Percentiles rank a stretch among this genome's conserved stretches.
These are phyloP conservation scores for Eremothecium gossypii DNA, from an alignment of 1,139 yeast species.

Conservation along the genomic window DNA sequence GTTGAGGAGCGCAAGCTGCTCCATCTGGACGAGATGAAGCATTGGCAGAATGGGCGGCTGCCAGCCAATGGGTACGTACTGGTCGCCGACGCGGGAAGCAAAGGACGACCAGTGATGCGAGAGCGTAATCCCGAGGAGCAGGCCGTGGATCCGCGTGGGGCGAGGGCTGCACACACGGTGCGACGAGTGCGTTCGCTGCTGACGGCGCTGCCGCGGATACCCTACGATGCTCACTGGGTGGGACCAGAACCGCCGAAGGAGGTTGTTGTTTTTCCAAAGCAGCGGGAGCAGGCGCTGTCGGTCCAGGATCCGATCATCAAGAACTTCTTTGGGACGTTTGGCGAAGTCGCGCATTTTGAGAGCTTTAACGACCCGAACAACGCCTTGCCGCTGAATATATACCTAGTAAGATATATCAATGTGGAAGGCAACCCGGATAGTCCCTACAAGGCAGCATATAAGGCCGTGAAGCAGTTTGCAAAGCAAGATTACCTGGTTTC, in stretches of 20 bases:
- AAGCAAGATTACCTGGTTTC: slow-evolving; percentile 31
- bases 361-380: slow-evolving; percentile 62
- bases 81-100: slow-evolving; percentile 32
- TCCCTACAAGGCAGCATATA: slow-evolving; percentile 41
- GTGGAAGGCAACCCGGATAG: slow-evolving; percentile 30
- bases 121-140: slow-evolving; percentile 16
- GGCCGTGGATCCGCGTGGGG: slow-evolving; percentile 35
- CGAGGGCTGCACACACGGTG: slow-evolving; percentile 15
- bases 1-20: slow-evolving; percentile 15
- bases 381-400: slow-evolving; percentile 75
- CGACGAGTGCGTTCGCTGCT: slow-evolving; percentile 29
- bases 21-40: slow-evolving; percentile 18
- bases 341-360: slow-evolving; percentile 49
- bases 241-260: slow-evolving; percentile 71
- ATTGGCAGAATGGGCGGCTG: slow-evolving; percentile 23
- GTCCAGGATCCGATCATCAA: slow-evolving; percentile 30
- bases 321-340: slow-evolving; percentile 53
- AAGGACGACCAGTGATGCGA: slow-evolving; percentile 30
- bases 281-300: slow-evolving; percentile 31
- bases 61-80: slow-evolving; percentile 53
- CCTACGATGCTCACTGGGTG: slow-evolving; percentile 60
- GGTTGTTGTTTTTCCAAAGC: slow-evolving; percentile 59
- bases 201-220: slow-evolving; percentile 45
- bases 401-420: slow-evolving; percentile 57
- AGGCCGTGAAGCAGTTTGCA: slow-evolving; percentile 32